Conservation (phyloP, 805 yeast species). For the Starmerella lactis-condensi region DNA sequence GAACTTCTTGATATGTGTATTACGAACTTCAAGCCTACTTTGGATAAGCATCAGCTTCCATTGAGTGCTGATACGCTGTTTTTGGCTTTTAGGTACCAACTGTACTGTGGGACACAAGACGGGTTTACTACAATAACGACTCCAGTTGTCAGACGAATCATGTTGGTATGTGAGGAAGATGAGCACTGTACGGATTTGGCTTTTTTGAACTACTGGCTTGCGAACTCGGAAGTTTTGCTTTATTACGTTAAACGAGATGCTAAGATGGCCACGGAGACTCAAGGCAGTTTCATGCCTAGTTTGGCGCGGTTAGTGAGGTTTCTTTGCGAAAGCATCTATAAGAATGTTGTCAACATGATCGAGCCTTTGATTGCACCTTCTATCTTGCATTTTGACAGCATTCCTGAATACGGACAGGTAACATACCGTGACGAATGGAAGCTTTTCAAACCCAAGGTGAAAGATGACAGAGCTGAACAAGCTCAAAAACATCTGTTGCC, state of each 20-base stretch:
- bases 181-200: slow-evolving; percentile 22
- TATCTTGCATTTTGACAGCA: slow-evolving; percentile 49
- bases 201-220: slow-evolving; percentile 65
- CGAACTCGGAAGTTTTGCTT: slow-evolving; percentile 55
- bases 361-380: slow-evolving; percentile 15
- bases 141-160: slow-evolving; percentile 22
- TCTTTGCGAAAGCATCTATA: slow-evolving; percentile 6
- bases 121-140: slow-evolving; percentile 16
- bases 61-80: slow-evolving; percentile 28
- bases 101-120: slow-evolving; percentile 20
- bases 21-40: slow-evolving; percentile 22
- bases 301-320: slow-evolving; percentile 7
- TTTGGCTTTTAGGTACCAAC: slow-evolving; percentile 26
- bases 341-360: slow-evolving; percentile 8
- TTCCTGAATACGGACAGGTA: slow-evolving; percentile 64
- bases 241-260: slow-evolving; percentile 56
- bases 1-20: slow-evolving; percentile 24
- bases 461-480: slow-evolving; percentile 47
- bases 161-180: slow-evolving; percentile 20
- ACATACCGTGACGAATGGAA: slow-evolving; percentile 61
- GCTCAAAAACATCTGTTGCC: slow-evolving; percentile 64
- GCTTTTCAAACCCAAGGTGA: slow-evolving; percentile 24
- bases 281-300: slow-evolving; percentile 11
- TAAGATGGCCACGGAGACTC: slow-evolving; percentile 24
- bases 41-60: slow-evolving; percentile 24